phyloP scores from a whole-genome alignment of 2,329 filamentous ascomycete genomes.

The Orbilia javanica region DNA sequence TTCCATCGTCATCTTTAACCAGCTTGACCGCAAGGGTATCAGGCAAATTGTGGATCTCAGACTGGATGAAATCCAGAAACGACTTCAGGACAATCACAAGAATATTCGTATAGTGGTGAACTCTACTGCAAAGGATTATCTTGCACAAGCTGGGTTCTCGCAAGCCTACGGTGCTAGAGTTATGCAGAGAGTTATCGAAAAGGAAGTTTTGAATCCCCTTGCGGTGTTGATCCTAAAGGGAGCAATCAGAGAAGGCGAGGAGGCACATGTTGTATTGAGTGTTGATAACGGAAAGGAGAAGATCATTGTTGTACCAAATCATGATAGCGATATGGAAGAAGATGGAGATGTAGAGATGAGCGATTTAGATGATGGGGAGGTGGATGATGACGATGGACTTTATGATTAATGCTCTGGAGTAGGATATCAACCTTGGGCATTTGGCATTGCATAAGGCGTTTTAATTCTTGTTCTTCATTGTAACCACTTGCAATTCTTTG shows the following conservation, averaged over 20 bases:
- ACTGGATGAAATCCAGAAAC: constrained; percentile 88
- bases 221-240: constrained; percentile 91
- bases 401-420: constrained; percentile 69
- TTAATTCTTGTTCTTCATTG: constrained; percentile 16
- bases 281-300: constrained; percentile 74
- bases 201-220: constrained; percentile 93
- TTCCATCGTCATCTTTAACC: constrained; percentile 97
- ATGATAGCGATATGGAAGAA: constrained; percentile 74
- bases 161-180: constrained; percentile 95
- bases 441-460: constrained; percentile 15
- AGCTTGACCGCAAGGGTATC: constrained; percentile 88
- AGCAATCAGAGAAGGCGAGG: constrained; percentile 85
- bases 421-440: not conserved
- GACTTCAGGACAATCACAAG: constrained; percentile 84
- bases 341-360: constrained; percentile 78
- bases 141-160: constrained; percentile 91
- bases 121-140: constrained; percentile 89
- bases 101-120: constrained; percentile 87
- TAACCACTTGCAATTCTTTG: constrained; percentile 16
- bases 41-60: constrained; percentile 95
- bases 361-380: constrained; percentile 76
- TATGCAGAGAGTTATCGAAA: constrained; percentile 89
- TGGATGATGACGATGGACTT: constrained; percentile 71
- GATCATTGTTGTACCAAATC: constrained; percentile 85
- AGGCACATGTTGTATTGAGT: constrained; percentile 78